Percentiles rank a stretch among this genome's conserved stretches.
phyloP scores from a whole-genome alignment of 2,329 filamentous ascomycete species.

The Paecilomyces dactylethromorphus region DNA sequence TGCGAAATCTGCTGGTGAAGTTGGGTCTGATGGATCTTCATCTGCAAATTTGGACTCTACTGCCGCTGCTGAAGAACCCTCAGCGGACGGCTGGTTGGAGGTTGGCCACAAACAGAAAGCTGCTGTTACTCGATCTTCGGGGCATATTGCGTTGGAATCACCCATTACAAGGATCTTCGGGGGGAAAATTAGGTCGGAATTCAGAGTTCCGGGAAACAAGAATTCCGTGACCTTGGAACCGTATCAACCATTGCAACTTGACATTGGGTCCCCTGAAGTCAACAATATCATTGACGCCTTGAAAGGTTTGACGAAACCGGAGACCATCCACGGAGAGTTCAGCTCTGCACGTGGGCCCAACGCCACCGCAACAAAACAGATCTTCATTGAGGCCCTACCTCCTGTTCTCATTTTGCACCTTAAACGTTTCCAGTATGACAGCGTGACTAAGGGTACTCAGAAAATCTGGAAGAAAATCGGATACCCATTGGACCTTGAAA shows the following conservation, averaged over 20 bases:
- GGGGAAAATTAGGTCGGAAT: slow-evolving; percentile 81
- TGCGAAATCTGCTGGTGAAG: slow-evolving; percentile 50
- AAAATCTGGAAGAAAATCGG: slow-evolving; percentile 99
- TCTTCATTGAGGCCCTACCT: slow-evolving; percentile 86
- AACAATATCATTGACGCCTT: slow-evolving; percentile 89
- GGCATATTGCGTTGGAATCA: slow-evolving; percentile 63
- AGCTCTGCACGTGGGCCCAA: slow-evolving; percentile 70
- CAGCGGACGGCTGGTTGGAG: slow-evolving; percentile 76
- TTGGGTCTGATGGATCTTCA: slow-evolving; percentile 40
- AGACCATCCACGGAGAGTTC: slow-evolving; percentile 80
- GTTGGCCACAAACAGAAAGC: slow-evolving; percentile 88
- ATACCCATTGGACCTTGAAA: slow-evolving; percentile 89
- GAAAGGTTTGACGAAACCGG: slow-evolving; percentile 73
- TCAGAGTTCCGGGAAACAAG: slow-evolving; percentile 79
- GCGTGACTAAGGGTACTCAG: slow-evolving; percentile 70
- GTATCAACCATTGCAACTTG: slow-evolving; percentile 88
- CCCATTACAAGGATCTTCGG: slow-evolving; percentile 94
- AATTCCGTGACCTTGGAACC: slow-evolving; percentile 88
- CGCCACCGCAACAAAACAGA: slow-evolving; percentile 80
- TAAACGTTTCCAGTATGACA: slow-evolving; percentile 96
- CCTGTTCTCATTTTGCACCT: slow-evolving; percentile 90
- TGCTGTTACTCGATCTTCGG: slow-evolving; percentile 79
- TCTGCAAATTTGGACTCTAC: slow-evolving; percentile 35
- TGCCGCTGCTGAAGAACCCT: slow-evolving; percentile 27
- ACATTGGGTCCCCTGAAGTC: slow-evolving; percentile 81